Evolutionary conservation across 116 monocot species (phyloP), one percentile per base, ranked within the genome.

Genomic region (Phalaenopsis hybrid): DNA sequence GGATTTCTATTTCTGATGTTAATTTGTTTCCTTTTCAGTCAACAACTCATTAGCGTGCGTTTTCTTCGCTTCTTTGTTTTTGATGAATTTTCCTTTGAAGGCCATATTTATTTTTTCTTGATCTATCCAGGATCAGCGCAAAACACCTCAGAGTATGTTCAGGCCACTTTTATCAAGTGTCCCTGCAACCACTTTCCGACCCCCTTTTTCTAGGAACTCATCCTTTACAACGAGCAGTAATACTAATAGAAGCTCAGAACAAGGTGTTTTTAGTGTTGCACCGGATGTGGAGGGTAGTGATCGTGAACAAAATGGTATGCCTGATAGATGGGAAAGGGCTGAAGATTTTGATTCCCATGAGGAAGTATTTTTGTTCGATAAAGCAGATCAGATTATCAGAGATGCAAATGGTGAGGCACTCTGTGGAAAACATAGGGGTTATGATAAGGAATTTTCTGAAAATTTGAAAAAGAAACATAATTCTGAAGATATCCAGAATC

Each of bases 91-190:
- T 44, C 41, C 73, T 75, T 46, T 37, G 43, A 58, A 49, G 58
- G 12, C 45, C 45, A 45, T 4, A 33, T 68, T 58, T 74, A 52
- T 82, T 51, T 78, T 76, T 85, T 74, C 79, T 21, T 37, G 41
- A 73, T 43, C 8, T 13, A 67, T 85, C 18, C 78, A 99, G 99
- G 94, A 95, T 77, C 91, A 91, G 25, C 89, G 80, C 15, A 95
- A 90, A 78, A 84, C 89, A 77, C 95, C 99, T 76, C 93, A 89
- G 74, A 93, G 86, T 87, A 95, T 94, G 99, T 99, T 99, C 77
- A 87, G 95, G 70, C 99, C 99, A 81, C 92, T 99, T 79, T 82
- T 99, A 74, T 95, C 99, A 50, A 94, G 92, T 85, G 99, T 95
- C n/a, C 95, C 93, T 65, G n/a, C 89, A 17, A 84, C 89, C 25